Base-by-base conservation (phyloP, 2,329 filamentous ascomycete species). In the Amphichorda felina region DNA sequence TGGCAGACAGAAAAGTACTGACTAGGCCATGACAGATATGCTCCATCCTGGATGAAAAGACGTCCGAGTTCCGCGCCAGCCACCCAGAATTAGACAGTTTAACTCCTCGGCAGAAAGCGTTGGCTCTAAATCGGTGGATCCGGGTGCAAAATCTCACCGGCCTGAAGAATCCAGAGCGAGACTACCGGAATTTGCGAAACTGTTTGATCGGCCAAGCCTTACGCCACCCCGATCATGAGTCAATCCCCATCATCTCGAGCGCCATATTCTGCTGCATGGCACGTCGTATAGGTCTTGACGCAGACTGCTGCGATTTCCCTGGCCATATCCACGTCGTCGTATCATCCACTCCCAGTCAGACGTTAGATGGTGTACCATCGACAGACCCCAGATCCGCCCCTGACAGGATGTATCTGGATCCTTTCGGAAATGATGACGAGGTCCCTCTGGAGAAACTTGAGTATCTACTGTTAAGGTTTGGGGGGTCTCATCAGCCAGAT, bases 191-290 rank as follows among this genome's bases (percentile, higher is more conserved):
- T 39, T 59, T 96, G 39, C 75, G 83, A 41, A 94, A 96, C 56
- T 93, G 84, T 47, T 83, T 94, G 46, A 77, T 98, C 38, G 86
- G 86, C 8, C 68, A 93, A 41, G 85, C 83, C 4, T 64, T 96
- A 30, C 77, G 75, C 25, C 77, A 82, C 34, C 60, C 72, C 6
- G 68, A 72, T 0, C 86, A 94, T 48, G 78, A 83, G 19, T 89
- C 87, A 2, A 67, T 95, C 8, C 91, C 89, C 2, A 68, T 95
- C 34, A 81, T 95, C 41, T 91, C 86, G 2, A 81, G 81, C 37
- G 81, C 80, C 40, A 94, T 96, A 42, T 98, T 81, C 57, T 91
- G 82, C 50, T 79, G 77, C 38, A 56, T 96, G 13, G 88, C 86
- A 1, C 68, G 73, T 37, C 71, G 82, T 26, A 53, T 95, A 10